Percentiles rank a stretch among this genome's conserved stretches.
phyloP scores from a whole-genome alignment of 768 basidiomycete species.

The Mycena rosella region DNA sequence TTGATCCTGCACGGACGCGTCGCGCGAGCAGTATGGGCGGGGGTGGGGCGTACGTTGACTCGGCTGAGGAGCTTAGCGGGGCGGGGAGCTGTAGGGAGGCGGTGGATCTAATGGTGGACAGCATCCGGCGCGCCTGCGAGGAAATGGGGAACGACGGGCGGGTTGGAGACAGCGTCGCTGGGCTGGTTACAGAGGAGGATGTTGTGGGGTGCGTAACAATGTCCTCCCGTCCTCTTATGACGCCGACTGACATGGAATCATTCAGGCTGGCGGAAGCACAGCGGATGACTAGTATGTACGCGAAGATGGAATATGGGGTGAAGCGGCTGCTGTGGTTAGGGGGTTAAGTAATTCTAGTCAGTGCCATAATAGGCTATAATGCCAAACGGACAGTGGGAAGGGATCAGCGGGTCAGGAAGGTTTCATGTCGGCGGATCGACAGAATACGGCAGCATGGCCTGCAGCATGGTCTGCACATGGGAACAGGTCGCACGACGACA shows the following conservation, averaged over 20 bases:
- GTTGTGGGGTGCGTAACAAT: constrained; percentile 77
- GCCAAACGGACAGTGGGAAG: background rate
- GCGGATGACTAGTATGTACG: constrained; percentile 85
- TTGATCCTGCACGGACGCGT: constrained; percentile 69
- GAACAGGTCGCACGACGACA: constrained; percentile 2
- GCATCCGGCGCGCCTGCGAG: constrained; percentile 75
- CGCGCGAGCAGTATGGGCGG: constrained; percentile 60
- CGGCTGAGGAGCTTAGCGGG: constrained; percentile 70
- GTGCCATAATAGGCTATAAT: constrained; percentile 5
- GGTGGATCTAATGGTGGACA: constrained; percentile 79
- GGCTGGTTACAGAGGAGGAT: constrained; percentile 74
- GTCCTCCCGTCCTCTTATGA: constrained; percentile 18
- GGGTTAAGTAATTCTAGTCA: constrained; percentile 52
- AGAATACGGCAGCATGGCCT: constrained; percentile 8
- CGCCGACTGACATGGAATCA: constrained; percentile 28
- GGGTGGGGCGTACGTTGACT: constrained; percentile 59
- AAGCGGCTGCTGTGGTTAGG: constrained; percentile 93
- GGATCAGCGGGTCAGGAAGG: constrained; percentile 1
- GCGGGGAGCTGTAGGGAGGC: constrained; percentile 83
- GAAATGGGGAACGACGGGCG: constrained; percentile 62
- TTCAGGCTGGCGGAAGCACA: constrained; percentile 85
- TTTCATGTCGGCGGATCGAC: constrained; percentile 9
- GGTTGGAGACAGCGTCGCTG: constrained; percentile 44
- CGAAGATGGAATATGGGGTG: constrained; percentile 94
- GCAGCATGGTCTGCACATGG: background rate